Evolutionary conservation across 2,329 filamentous ascomycete genomes (phyloP).

Genomic region (Xylariaceae sp.): DNA sequence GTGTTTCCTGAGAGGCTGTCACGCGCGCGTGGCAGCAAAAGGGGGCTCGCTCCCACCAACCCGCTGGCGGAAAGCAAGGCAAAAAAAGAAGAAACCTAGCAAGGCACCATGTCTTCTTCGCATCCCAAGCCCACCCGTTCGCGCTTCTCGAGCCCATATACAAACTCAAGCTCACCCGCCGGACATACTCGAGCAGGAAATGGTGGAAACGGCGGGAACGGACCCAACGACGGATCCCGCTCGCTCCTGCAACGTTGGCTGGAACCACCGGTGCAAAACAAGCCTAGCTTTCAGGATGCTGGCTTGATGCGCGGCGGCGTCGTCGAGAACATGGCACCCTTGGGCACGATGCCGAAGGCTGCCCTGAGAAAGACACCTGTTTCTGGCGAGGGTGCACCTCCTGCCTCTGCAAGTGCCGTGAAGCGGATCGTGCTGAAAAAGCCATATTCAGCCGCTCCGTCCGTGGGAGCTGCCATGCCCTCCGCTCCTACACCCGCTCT

Average conservation of each 20-base stretch:
- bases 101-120: conserved; percentile 21
- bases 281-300: conserved; percentile 71
- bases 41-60: conserved; percentile 22
- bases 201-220: conserved; percentile 1
- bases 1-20: conserved; percentile 18
- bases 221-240: conserved; percentile 34
- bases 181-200: conserved; percentile 15
- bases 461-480: background rate
- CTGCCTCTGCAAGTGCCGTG: conserved; percentile 15
- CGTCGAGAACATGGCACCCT: conserved; percentile 74
- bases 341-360: conserved; percentile 67
- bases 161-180: conserved; percentile 33
- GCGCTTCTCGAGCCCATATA: conserved; percentile 50
- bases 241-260: conserved; percentile 53
- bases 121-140: conserved; percentile 37
- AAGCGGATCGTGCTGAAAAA: conserved; percentile 31
- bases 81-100: no score
- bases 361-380: conserved; percentile 46
- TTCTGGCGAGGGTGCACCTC: conserved; percentile 27
- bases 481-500: conserved; percentile 25
- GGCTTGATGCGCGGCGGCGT: conserved; percentile 71
- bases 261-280: conserved; percentile 53
- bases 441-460: conserved; percentile 10
- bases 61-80: conserved; percentile 3
- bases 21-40: conserved; percentile 22